Evolutionary conservation across 768 basidiomycete genomes (phyloP).

Genomic region (Mycena crocata): DNA sequence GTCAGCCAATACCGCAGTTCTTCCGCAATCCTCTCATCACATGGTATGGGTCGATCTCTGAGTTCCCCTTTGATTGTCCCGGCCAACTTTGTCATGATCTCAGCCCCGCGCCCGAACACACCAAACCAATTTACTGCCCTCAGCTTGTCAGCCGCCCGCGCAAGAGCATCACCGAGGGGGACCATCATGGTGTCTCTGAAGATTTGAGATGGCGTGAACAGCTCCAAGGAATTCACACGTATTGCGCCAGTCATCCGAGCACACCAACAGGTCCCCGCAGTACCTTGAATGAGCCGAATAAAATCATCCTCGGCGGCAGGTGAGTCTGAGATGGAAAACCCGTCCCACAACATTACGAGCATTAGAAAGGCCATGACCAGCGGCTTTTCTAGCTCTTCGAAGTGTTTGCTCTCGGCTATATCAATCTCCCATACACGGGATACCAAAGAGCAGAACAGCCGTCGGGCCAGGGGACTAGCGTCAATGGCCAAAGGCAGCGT

Average conservation of each 20-base stretch:
- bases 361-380: neutral
- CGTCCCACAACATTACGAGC: neutral
- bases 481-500: neutral
- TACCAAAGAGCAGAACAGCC: neutral
- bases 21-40: no score
- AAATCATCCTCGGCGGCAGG: no score
- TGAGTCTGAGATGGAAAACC: neutral
- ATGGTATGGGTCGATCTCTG: no score
- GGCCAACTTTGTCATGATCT: no score
- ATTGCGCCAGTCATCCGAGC: no score
- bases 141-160: neutral
- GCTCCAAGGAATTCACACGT: no score
- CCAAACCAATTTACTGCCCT: neutral
- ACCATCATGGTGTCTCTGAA: neutral
- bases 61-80: no score
- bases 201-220: neutral
- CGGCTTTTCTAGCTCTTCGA: neutral
- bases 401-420: neutral
- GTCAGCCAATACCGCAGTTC: no score
- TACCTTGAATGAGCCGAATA: neutral
- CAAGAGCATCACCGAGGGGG: neutral
- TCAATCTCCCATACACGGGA: neutral
- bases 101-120: no score
- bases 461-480: neutral
- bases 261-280: neutral